phyloP scores from a whole-genome alignment of 2,329 filamentous ascomycete genomes.

The Blumeria hordei region DNA sequence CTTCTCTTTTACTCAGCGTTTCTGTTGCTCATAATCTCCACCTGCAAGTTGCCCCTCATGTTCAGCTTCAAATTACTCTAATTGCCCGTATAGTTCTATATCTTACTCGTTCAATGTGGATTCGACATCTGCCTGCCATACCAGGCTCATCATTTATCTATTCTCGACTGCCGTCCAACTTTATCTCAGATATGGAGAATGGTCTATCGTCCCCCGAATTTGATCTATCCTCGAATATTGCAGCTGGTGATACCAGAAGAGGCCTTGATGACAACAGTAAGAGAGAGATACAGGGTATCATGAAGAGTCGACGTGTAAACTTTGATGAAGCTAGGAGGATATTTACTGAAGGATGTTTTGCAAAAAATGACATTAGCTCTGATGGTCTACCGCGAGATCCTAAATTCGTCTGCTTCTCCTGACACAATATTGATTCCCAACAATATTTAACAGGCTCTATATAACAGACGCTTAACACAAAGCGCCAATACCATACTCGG shows the following conservation, averaged over 20 bases:
- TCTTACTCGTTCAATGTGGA: constrained; percentile 58
- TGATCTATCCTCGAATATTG: constrained; percentile 59
- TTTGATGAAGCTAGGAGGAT: constrained; percentile 82
- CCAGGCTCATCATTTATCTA: constrained; percentile 41
- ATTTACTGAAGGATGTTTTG: constrained; percentile 69
- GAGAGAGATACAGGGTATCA: constrained; percentile 62
- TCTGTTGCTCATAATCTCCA: constrained; percentile 39
- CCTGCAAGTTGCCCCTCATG: constrained; percentile 24
- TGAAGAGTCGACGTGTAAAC: constrained; percentile 58
- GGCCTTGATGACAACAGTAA: constrained; percentile 67
- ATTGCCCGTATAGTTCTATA: constrained; percentile 34
- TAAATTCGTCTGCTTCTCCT: constrained; percentile 73
- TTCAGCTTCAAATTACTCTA: not conserved
- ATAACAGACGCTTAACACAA: no score
- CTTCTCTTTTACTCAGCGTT: constrained; percentile 34
- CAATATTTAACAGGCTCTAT: no score
- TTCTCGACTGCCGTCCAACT: constrained; percentile 50
- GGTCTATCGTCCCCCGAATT: constrained; percentile 68
- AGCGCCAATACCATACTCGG: no score
- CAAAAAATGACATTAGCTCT: constrained; percentile 64
- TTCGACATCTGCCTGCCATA: constrained; percentile 39
- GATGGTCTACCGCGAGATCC: constrained; percentile 78
- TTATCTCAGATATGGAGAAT: constrained; percentile 66
- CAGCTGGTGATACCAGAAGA: constrained; percentile 49
- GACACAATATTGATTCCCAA: not conserved